These are phyloP conservation scores for Chrysochromulina tobinii DNA, from an alignment of 78 protist species.

Conservation along the genomic window DNA sequence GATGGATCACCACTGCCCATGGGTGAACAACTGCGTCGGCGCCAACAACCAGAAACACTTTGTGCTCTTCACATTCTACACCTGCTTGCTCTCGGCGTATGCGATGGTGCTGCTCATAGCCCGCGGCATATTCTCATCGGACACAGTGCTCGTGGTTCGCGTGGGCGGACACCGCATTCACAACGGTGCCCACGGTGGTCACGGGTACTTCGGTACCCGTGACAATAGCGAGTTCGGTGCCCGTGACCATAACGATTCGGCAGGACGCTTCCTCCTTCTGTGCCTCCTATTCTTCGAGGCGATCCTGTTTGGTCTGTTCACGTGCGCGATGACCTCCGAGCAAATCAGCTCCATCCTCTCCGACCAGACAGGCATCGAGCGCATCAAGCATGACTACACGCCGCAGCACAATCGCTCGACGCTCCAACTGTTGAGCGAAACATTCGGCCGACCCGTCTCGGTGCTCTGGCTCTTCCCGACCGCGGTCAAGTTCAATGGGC, in stretches of 20 bases:
- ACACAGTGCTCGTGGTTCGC: background rate
- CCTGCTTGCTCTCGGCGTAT: background rate
- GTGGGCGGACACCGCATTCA: too few relatives aligned
- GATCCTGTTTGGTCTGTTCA: background rate
- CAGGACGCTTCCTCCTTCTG: background rate
- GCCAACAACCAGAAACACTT: slow-evolving; percentile 65
- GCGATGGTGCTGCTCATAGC: background rate
- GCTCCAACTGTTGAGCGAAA: background rate
- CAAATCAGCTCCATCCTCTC: background rate
- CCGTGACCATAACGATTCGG: too few relatives aligned
- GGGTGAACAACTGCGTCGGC: slow-evolving; percentile 79
- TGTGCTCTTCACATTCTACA: slow-evolving; percentile 53
- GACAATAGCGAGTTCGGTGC: too few relatives aligned
- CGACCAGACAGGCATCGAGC: slow-evolving; percentile 3
- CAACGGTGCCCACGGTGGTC: too few relatives aligned
- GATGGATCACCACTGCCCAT: slow-evolving; percentile 79
- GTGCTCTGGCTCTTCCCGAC: slow-evolving; percentile 19
- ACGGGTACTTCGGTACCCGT: too few relatives aligned
- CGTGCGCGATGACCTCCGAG: background rate
- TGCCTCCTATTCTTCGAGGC: background rate
- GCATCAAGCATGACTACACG: background rate
- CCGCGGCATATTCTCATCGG: background rate
- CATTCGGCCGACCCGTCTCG: slow-evolving; percentile 1
- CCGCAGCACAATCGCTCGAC: background rate
- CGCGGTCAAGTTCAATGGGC: background rate